Base-by-base conservation (phyloP, 192 early-diverging fungal genomes). In the Gigaspora rosea region DNA sequence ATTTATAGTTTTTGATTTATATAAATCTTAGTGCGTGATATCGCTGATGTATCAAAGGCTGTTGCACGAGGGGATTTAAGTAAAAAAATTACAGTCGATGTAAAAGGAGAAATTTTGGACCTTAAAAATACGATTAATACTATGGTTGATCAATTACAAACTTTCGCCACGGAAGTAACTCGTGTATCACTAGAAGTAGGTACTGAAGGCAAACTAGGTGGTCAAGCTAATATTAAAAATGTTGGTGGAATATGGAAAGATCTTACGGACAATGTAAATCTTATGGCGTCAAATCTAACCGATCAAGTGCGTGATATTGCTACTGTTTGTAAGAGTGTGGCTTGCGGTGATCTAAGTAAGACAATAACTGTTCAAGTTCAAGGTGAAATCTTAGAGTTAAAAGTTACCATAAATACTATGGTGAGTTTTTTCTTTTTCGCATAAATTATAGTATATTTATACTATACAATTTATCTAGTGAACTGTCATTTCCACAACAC, bases 171-270 rank as follows among this genome's bases (percentile, higher is more conserved):
- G 0, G 91, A 92, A 77, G 90, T 92, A 1, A 86, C 91, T 1
- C 88, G 91, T 75, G 91, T 92, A 11, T 87, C 89, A 35, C 75
- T 80, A 11, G 88, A 90, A 70, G 91, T 92, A 49, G 91, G 91
- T 4, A 92, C 91, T 2, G 91, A 92, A 18, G 91, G 91, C 22
- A 81, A 84, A 61, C 83, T 92, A 1, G 91, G 91, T 41, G 91
- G 89, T 3, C 87, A 90, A 58, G 91, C 91, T 9, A 79, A 84
- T 18, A 88, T 91, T 6, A 78, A 83, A 18, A 82, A 81, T 69
- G 88, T 91, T 11, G 87, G 80, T 32, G 90, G 90, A 8, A 86
- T 87, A 4, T 91, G 90, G 90, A 89, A 88, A 78, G 84, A 86
- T 32, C 78, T 91, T 0, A 91, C 88, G 0, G 86, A 88, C 13